Conservation (phyloP, 495 filamentous ascomycete genomes). For the Penicillium lividum region DNA sequence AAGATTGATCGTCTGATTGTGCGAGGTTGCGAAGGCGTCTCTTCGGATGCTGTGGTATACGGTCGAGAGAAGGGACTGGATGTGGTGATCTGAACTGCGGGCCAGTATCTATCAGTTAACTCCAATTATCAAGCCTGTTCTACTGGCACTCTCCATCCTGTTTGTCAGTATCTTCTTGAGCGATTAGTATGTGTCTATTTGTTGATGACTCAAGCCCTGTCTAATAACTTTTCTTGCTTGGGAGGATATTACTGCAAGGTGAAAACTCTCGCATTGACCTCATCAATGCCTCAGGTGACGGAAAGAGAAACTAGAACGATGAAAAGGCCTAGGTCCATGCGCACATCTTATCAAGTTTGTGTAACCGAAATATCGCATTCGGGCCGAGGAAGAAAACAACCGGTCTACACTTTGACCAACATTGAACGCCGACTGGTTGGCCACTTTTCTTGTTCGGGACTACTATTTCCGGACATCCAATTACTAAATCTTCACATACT, state of each 20-base stretch:
- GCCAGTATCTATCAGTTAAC: not conserved
- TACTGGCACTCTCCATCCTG: not conserved
- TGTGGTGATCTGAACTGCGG: constrained; percentile 13
- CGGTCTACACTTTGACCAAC: too few species aligned
- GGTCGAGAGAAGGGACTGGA: constrained; percentile 35
- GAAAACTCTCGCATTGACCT: not conserved
- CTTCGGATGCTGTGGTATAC: constrained; percentile 41
- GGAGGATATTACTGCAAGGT: not conserved
- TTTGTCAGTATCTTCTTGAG: too few species aligned
- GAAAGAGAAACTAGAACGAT: not conserved
- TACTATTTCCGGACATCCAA: too few species aligned
- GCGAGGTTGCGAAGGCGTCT: constrained; percentile 35
- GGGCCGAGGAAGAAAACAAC: too few species aligned
- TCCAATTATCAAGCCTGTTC: not conserved
- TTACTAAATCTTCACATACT: too few species aligned
- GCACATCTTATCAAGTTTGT: not conserved
- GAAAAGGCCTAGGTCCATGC: not conserved
- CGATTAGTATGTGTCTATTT: too few species aligned
- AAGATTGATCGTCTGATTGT: constrained; percentile 31
- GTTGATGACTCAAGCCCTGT: not conserved
- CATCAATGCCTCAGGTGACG: not conserved
- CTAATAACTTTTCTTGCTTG: not conserved
- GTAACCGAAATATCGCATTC: too few species aligned
- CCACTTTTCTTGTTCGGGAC: too few species aligned
- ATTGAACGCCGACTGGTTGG: too few species aligned